Base-by-base conservation (phyloP, 805 yeast species). In the Teunomyces tritomae region DNA sequence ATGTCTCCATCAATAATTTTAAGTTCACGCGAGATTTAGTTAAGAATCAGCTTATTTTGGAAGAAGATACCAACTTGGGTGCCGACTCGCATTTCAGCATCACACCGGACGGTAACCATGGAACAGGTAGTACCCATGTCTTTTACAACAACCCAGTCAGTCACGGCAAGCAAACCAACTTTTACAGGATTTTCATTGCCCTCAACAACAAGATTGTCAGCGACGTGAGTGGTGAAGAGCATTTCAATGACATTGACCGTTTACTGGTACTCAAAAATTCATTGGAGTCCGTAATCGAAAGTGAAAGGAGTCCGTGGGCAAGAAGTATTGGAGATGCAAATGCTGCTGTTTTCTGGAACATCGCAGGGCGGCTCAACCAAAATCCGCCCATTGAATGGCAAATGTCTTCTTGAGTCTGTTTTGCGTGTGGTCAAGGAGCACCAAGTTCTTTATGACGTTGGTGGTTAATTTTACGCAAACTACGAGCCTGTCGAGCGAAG, bases 311-410 rank as follows among this genome's bases (percentile, higher is more conserved):
- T 17, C 3, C 20, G 20, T 17, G 20, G 20, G 4, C 5, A 17
- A 3, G 20, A 17, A 17, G 20, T 17, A 17, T 17, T 17, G 20
- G 20, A 17, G 1, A 17, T 17, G 20, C 20, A 17, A 17, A 17
- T 3, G 20, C 20, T 4, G 20, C 4, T 17, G 20, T 17, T 17
- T 36, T 26, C 13, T n/a, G 11, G 11, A 24, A 36, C 40, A 24
- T 36, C 16, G 27, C 13, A 2, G 28, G 5, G 28, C 11, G 16
- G 3, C 9, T 52, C 64, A 89, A 49, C 97, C 97, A 69, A 92
- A 92, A 0, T 97, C 97, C 0, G 98, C 90, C 98, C 99, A 94
- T 67, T 92, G 97, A 1, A 92, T 71, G 5, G 96, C 85, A 60
- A 81, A 92, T 13, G 78, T 77, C 42, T 67, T 69, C 10, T 70